Base-by-base conservation (phyloP, 1,139 yeast species). In the Debaryomyces udenii region DNA sequence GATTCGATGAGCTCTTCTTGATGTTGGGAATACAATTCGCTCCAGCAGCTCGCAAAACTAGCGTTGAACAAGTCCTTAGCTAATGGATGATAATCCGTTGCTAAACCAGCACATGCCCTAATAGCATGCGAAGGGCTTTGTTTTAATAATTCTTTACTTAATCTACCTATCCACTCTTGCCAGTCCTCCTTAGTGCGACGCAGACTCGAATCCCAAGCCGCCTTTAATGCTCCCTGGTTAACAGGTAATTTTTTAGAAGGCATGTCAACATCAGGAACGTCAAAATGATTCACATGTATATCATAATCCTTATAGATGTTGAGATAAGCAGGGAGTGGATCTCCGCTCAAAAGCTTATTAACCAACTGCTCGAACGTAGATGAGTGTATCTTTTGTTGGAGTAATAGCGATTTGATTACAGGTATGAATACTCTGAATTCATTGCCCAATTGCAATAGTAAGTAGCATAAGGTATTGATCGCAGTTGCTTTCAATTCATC, bases 1-100 rank as follows among this genome's bases (percentile, higher is more conserved):
- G 96, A 80, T 52, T 86, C 86, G 1, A 91, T 90, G 32, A 94
- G 70, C 51, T 91, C 97, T 47, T 90, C 96, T 60, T 90, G 96
- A 53, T 89, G 86, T 48, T 86, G 93, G n/a, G 91, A 86, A 53
- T 88, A 89, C 17, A 94, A 70, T 52, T 91, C 97, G 45, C 85
- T 81, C 99, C 99, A 94, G 51, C 97, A 91, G 56, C 96, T 86
- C 24, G 94, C 91, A 71, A 94, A 94, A 57, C 96, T 87, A 20
- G 96, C 91, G 59, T 94, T 94, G 68, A 94, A 94, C 41, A 94
- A 67, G 48, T 91, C 97, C 50, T 85, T 84, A 0, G 98, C 96
- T 35, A 94, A 65, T 0, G 96, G 96, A 42, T 86, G 82, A 54
- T 91, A 89, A 37, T 88, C 89, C 5, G 89, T 83, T 0, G 98